Evolutionary conservation across 2,329 filamentous ascomycete genomes (phyloP).

Genomic region (Alternaria burnsii): DNA sequence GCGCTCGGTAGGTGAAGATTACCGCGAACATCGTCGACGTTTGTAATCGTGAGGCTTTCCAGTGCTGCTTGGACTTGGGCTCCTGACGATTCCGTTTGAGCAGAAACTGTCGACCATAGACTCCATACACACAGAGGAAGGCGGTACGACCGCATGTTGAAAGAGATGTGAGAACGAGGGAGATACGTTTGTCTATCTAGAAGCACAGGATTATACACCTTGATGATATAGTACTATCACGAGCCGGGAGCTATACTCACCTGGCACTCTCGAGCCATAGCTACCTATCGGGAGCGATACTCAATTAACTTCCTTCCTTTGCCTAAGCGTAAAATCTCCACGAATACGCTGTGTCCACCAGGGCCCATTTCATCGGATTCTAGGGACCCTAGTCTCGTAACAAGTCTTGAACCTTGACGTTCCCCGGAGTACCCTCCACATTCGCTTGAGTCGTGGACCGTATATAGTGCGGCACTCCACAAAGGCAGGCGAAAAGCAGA

Average conservation of each 20-base stretch:
- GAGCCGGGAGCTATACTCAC: constrained; percentile 2
- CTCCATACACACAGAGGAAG: constrained; percentile 13
- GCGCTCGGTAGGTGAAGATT: constrained; percentile 50
- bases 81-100: constrained; percentile 3
- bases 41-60: constrained; percentile 31
- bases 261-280: not conserved
- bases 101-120: constrained; percentile 11
- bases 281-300: constrained; percentile 2
- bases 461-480: not conserved
- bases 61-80: constrained; percentile 19
- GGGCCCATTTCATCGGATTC: not conserved
- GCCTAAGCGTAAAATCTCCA: constrained; percentile 10
- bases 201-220: not conserved
- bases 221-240: constrained; percentile 5
- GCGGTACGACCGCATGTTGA: constrained; percentile 16
- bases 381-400: not conserved
- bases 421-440: constrained; percentile 6
- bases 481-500: constrained; percentile 1
- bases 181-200: not conserved
- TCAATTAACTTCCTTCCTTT: not conserved
- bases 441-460: not conserved
- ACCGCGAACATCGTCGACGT: constrained; percentile 52
- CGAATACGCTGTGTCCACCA: constrained; percentile 11
- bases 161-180: not conserved
- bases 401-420: not conserved